Evolutionary conservation across 1,139 yeast genomes (phyloP).

Genomic region (Candida tetrigidarum): DNA sequence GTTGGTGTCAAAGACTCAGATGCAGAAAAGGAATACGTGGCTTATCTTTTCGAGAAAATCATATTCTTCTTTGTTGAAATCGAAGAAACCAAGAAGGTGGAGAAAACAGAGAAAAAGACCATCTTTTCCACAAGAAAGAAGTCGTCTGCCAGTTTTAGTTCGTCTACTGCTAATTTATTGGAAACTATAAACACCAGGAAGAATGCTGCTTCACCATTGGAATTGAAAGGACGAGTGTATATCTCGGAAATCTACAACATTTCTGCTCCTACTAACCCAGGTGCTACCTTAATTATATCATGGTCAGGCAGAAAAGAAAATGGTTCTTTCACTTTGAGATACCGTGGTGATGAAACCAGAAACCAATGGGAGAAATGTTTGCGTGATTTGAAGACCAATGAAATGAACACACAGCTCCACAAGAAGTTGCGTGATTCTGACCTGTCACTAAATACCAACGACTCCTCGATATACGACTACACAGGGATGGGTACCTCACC

Average conservation of each 20-base stretch:
- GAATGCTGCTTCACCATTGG: slow-evolving; percentile 46
- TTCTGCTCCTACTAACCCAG: slow-evolving; percentile 39
- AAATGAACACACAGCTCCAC: slow-evolving; percentile 46
- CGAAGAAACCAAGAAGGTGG: slow-evolving; percentile 22
- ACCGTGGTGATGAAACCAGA: slow-evolving; percentile 70
- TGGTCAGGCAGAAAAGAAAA: slow-evolving; percentile 82
- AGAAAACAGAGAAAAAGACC: slow-evolving; percentile 31
- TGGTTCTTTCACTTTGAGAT: slow-evolving; percentile 72
- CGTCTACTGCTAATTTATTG: slow-evolving; percentile 40
- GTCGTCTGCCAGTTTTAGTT: slow-evolving; percentile 34
- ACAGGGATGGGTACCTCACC: slow-evolving; percentile 16
- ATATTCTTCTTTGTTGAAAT: slow-evolving; percentile 74
- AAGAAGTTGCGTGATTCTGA: slow-evolving; percentile 45
- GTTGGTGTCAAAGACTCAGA: slow-evolving; percentile 81
- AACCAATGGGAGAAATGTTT: slow-evolving; percentile 73
- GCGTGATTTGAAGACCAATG: slow-evolving; percentile 45
- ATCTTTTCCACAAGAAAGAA: slow-evolving; percentile 48
- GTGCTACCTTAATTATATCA: slow-evolving; percentile 66
- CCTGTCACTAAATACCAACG: slow-evolving; percentile 26
- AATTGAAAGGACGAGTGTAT: slow-evolving; percentile 71
- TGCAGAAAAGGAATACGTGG: slow-evolving; percentile 85
- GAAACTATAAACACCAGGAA: slow-evolving; percentile 37
- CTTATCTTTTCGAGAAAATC: slow-evolving; percentile 86
- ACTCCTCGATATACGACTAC: slow-evolving; percentile 28
- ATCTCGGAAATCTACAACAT: slow-evolving; percentile 67